Conservation (phyloP, 1,284 basidiomycete genomes). For the Ustilago esculenta region DNA sequence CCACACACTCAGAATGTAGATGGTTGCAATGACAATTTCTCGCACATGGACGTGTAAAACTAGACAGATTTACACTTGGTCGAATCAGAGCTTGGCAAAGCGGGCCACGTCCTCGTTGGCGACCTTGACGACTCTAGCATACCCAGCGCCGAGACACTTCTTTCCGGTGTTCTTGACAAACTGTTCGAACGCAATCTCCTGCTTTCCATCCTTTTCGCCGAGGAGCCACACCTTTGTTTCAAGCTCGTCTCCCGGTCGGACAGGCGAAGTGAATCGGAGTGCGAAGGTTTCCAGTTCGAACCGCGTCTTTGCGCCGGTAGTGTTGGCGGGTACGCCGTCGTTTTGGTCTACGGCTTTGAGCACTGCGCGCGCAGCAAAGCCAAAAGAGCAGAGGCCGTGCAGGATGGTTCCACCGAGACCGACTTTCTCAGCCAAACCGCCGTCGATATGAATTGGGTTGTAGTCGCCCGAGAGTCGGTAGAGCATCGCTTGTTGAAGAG, state of each 20-base stretch:
- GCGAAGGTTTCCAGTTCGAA: constrained; percentile 44
- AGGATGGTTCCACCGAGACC: constrained; percentile 59
- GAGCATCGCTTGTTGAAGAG: constrained; percentile 50
- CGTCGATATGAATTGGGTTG: constrained; percentile 62
- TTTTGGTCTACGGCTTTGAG: constrained; percentile 42
- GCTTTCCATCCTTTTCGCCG: constrained; percentile 40
- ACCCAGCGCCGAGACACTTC: constrained; percentile 57
- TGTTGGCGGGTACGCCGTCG: constrained; percentile 46
- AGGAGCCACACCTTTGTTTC: constrained; percentile 58
- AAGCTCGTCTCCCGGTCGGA: constrained; percentile 55
- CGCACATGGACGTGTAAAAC: too few species aligned
- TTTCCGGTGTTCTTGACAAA: constrained; percentile 48
- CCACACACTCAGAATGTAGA: too few species aligned
- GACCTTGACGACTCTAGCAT: constrained; percentile 38
- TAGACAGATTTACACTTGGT: background rate
- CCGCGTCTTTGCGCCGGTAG: constrained; percentile 10
- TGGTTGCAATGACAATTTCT: too few species aligned
- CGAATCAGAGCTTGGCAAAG: constrained; percentile 28
- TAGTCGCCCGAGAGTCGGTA: constrained; percentile 59
- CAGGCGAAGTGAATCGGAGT: constrained; percentile 59
- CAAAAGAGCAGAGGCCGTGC: constrained; percentile 62
- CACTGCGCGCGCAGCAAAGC: constrained; percentile 55
- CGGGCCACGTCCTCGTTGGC: constrained; percentile 26
- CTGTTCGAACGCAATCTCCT: constrained; percentile 58
- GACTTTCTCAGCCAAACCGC: constrained; percentile 43